Conservation (phyloP, 2,329 filamentous ascomycete genomes). For the Macrophomina tecta region DNA sequence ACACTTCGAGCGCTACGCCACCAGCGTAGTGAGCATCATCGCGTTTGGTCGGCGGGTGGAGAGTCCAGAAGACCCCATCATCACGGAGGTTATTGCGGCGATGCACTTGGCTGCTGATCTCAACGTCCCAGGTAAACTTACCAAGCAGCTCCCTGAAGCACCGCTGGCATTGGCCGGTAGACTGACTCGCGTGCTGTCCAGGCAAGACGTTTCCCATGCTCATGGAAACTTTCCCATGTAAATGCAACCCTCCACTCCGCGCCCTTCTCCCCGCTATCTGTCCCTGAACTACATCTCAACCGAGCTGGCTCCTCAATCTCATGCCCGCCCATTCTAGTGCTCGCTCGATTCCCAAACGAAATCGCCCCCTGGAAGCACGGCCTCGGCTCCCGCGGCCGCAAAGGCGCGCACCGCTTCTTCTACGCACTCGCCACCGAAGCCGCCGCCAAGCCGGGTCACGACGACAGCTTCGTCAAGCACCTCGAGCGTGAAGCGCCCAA, state of each 20-base stretch:
- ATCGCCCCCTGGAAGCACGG: slow-evolving; percentile 45
- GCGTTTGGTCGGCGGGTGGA: slow-evolving; percentile 62
- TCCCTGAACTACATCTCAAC: slow-evolving; percentile 47
- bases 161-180: slow-evolving; percentile 41
- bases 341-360: slow-evolving; percentile 37
- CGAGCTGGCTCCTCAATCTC: background rate
- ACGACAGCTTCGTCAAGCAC: slow-evolving; percentile 43
- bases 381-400: slow-evolving; percentile 36
- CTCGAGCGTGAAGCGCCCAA: slow-evolving; percentile 50
- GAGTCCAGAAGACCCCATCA: slow-evolving; percentile 60
- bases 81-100: slow-evolving; percentile 64
- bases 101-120: slow-evolving; percentile 65
- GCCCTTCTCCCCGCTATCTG: slow-evolving; percentile 47
- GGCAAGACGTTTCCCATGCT: slow-evolving; percentile 63
- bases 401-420: slow-evolving; percentile 44
- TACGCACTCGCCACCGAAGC: slow-evolving; percentile 42
- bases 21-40: slow-evolving; percentile 62
- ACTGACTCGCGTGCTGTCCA: slow-evolving; percentile 53
- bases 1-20: slow-evolving; percentile 61
- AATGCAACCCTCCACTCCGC: slow-evolving; percentile 4
- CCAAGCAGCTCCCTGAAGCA: background rate
- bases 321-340: slow-evolving; percentile 31
- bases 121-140: slow-evolving; percentile 40
- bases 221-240: slow-evolving; percentile 60
- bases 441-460: slow-evolving; percentile 35